These are phyloP conservation scores for Pisolithus thermaeus DNA, from an alignment of 1,284 basidiomycete species.

Conservation along the genomic window DNA sequence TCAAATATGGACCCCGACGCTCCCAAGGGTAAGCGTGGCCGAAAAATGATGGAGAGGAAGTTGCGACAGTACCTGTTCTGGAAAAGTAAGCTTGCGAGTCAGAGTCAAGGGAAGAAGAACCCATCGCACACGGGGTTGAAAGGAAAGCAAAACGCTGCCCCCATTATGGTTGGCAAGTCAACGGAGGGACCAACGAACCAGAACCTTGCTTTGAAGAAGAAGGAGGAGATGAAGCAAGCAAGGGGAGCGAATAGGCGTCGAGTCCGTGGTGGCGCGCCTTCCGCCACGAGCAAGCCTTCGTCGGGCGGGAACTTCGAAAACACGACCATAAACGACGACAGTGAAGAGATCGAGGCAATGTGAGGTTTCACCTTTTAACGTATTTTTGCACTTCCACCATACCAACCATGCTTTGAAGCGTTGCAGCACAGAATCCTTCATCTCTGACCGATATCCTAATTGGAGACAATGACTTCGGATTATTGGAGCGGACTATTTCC, in stretches of 20 bases:
- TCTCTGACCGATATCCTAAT: conserved; percentile 12
- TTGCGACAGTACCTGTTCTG: conserved; percentile 74
- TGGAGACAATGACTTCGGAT: conserved; percentile 28
- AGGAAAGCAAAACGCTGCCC: conserved; percentile 5
- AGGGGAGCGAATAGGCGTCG: conserved; percentile 51
- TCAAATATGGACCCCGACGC: conserved; percentile 53
- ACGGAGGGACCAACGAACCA: conserved; percentile 20
- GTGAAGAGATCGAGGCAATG: conserved; percentile 31
- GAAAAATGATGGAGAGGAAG: conserved; percentile 74
- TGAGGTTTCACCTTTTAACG: conserved; percentile 4
- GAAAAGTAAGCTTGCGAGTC: conserved; percentile 57
- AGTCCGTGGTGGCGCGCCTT: conserved; percentile 60
- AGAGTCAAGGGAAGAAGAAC: conserved; percentile 12
- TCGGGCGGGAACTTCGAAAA: conserved; percentile 27
- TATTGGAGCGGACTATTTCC: conserved; percentile 23
- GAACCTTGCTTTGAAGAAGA: conserved; percentile 70
- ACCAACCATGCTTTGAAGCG: conserved; percentile 8
- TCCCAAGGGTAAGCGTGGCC: conserved; percentile 55
- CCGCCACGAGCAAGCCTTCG: conserved; percentile 9
- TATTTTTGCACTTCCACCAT: neutral
- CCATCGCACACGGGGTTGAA: neutral
- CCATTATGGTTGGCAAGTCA: conserved; percentile 1
- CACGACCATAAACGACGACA: conserved; percentile 44
- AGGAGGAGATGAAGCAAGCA: conserved; percentile 58
- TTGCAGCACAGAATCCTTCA: conserved; percentile 13